Percentiles rank a stretch among this genome's conserved stretches.
phyloP scores from a whole-genome alignment of 371 early-diverging fungal genomes.

The Syncephalastrum racemosum region DNA sequence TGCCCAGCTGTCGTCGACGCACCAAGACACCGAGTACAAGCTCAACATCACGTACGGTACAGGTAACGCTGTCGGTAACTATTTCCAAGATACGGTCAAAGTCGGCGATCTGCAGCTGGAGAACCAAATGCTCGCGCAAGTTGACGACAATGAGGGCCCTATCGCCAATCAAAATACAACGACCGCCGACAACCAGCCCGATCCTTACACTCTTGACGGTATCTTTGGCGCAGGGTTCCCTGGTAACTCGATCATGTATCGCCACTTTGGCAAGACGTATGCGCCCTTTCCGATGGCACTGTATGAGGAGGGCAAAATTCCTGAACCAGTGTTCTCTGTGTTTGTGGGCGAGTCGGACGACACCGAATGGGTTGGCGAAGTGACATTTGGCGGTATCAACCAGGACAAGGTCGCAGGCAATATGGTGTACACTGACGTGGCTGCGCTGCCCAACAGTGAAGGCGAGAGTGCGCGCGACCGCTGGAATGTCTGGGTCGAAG shows the following conservation, averaged over 20 bases:
- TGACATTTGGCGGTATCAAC: constrained; percentile 48
- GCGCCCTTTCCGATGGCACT: constrained; percentile 20
- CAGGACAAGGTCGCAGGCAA: constrained; percentile 29
- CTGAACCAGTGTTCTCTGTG: constrained; percentile 22
- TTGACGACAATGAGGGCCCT: constrained; percentile 18
- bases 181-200: constrained; percentile 5
- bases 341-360: constrained; percentile 18
- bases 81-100: constrained; percentile 18
- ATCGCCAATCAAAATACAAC: constrained; percentile 15
- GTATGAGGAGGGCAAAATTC: constrained; percentile 21
- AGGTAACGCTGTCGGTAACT: constrained; percentile 19
- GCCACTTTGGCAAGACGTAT: constrained; percentile 16
- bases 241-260: constrained; percentile 16
- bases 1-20: constrained; percentile 18
- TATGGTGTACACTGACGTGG: constrained; percentile 26
- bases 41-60: constrained; percentile 21
- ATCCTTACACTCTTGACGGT: constrained; percentile 20
- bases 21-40: constrained; percentile 9
- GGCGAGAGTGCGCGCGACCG: constrained; percentile 5
- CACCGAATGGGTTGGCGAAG: constrained; percentile 37
- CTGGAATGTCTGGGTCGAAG: constrained; percentile 25
- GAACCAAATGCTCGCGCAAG: constrained; percentile 19
- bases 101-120: constrained; percentile 16
- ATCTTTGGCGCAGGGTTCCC: constrained; percentile 28
- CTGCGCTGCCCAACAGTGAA: constrained; percentile 5